Evolutionary conservation across 2,329 filamentous ascomycete species (phyloP).

Genomic region (Colletotrichum gigasporum): DNA sequence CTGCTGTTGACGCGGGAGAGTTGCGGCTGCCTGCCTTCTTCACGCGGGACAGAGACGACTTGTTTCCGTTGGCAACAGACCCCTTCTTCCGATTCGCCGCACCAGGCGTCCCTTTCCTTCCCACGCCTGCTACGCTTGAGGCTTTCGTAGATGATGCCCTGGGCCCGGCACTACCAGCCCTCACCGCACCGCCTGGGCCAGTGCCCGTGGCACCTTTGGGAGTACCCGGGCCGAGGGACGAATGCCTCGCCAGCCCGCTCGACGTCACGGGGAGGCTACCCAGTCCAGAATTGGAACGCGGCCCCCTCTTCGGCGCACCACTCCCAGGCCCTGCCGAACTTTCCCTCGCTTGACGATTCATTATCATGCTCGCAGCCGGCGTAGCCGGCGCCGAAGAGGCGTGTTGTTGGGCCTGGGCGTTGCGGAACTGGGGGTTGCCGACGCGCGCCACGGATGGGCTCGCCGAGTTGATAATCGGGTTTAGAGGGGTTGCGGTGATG

Average conservation of each 20-base stretch:
- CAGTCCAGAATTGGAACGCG: conserved; percentile 57
- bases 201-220: conserved; percentile 56
- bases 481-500: conserved; percentile 45
- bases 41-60: conserved; percentile 70
- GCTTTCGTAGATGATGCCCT: conserved; percentile 59
- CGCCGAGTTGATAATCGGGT: conserved; percentile 48
- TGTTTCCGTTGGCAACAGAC: conserved; percentile 50
- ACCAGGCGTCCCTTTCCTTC: conserved; percentile 60
- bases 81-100: conserved; percentile 56
- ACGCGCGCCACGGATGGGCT: conserved; percentile 53
- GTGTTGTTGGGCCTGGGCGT: conserved; percentile 59
- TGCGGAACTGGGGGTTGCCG: conserved; percentile 58
- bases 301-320: conserved; percentile 60
- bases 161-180: conserved; percentile 70
- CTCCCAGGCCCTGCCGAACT: conserved; percentile 65
- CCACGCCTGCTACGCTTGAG: conserved; percentile 44
- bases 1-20: conserved; percentile 70
- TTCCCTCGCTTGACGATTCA: conserved; percentile 66
- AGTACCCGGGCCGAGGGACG: conserved; percentile 70
- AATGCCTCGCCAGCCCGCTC: conserved; percentile 69
- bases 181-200: conserved; percentile 46
- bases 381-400: conserved; percentile 68
- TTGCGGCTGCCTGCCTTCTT: conserved; percentile 68
- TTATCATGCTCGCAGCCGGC: conserved; percentile 68
- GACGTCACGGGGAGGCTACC: conserved; percentile 60